Evolutionary conservation across 805 yeast species (phyloP).

Genomic region (Trichomonascus vanleenenianus): DNA sequence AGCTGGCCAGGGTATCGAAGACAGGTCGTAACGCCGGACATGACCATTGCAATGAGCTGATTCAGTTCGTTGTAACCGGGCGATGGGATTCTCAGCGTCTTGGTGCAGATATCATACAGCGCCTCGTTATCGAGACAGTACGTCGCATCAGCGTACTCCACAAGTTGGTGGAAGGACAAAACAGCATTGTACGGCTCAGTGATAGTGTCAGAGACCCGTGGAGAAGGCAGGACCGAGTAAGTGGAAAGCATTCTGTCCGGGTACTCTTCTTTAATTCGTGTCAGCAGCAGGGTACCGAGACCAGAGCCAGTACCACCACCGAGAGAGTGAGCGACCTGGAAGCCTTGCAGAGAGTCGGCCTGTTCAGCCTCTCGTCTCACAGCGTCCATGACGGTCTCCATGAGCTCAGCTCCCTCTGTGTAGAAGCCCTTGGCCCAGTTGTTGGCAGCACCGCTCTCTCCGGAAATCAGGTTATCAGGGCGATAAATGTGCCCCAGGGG

Average conservation of each 20-base stretch:
- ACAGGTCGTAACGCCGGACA: slow-evolving; percentile 95
- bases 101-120: slow-evolving; percentile 79
- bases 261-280: slow-evolving; percentile 84
- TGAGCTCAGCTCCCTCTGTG: slow-evolving; percentile 94
- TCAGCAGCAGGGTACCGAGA: slow-evolving; percentile 84
- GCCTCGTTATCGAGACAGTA: slow-evolving; percentile 96
- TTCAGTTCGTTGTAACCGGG: slow-evolving; percentile 79
- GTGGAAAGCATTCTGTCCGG: slow-evolving; percentile 97
- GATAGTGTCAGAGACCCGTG: slow-evolving; percentile 86
- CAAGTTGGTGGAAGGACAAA: slow-evolving; percentile 84
- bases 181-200: slow-evolving; percentile 95
- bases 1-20: slow-evolving; percentile 94
- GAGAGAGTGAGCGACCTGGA: slow-evolving; percentile 77
- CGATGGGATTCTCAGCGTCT: slow-evolving; percentile 69
- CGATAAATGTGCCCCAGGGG: slow-evolving; percentile 76
- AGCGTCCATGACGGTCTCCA: slow-evolving; percentile 85
- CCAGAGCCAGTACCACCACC: slow-evolving; percentile 98
- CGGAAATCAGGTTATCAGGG: slow-evolving; percentile 86
- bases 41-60: slow-evolving; percentile 77
- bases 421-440: slow-evolving; percentile 98
- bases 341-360: slow-evolving; percentile 89
- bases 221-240: slow-evolving; percentile 91
- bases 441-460: slow-evolving; percentile 92
- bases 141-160: slow-evolving; percentile 87
- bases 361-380: slow-evolving; percentile 93